A percentile compares a stretch with the other conserved stretches of the same genome.
These are phyloP conservation scores for Colletotrichum chlorophyti DNA, from an alignment of 2,329 filamentous ascomycete species.

Conservation along the genomic window DNA sequence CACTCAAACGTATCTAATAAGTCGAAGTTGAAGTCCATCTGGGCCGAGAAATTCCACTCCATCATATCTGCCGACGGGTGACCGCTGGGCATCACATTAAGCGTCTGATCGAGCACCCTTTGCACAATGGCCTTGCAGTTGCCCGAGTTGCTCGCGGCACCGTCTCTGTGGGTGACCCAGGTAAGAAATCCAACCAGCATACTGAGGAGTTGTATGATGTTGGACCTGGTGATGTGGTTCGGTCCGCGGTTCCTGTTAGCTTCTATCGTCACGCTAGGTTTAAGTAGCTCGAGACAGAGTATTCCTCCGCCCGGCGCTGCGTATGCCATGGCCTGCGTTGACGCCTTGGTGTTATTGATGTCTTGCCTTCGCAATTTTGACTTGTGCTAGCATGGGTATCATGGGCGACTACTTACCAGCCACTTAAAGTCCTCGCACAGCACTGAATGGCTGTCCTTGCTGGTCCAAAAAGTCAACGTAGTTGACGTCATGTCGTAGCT, in stretches of 20 bases:
- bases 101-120: conserved; percentile 54
- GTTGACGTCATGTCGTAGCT: conserved; percentile 55
- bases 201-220: conserved; percentile 59
- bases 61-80: conserved; percentile 29
- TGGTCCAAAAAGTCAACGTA: conserved; percentile 55
- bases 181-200: conserved; percentile 57
- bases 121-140: conserved; percentile 55
- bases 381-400: too few relatives aligned
- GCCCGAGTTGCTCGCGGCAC: conserved; percentile 53
- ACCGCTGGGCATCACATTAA: conserved; percentile 44
- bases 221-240: conserved; percentile 48
- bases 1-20: conserved; percentile 57
- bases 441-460: conserved; percentile 50
- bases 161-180: conserved; percentile 54
- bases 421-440: conserved; percentile 54
- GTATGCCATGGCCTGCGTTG: conserved; percentile 53
- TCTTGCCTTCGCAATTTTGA: not conserved
- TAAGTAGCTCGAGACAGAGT: conserved; percentile 56
- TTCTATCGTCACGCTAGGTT: conserved; percentile 31
- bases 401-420: conserved; percentile 44
- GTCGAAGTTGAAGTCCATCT: conserved; percentile 52
- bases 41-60: conserved; percentile 41
- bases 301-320: conserved; percentile 57
- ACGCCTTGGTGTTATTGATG: conserved; percentile 15
- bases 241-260: conserved; percentile 36